Conservation (phyloP, 768 basidiomycete species). For the Mycena galericulata region DNA sequence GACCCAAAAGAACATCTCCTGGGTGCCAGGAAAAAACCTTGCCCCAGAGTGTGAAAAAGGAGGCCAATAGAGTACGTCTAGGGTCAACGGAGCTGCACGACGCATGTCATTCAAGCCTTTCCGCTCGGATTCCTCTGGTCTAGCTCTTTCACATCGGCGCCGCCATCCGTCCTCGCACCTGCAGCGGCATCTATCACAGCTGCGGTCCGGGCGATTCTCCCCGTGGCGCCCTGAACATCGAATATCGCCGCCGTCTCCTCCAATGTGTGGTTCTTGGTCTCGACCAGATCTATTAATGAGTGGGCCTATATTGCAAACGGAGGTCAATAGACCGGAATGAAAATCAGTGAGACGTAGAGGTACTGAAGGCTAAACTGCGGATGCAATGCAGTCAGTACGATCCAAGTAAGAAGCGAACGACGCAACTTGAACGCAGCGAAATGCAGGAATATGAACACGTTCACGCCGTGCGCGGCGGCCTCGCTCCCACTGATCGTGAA, state of each 20-base stretch:
- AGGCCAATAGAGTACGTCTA: too few species aligned
- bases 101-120: too few species aligned
- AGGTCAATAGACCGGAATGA: not conserved
- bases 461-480: conserved; percentile 59
- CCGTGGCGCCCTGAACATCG: conserved; percentile 62
- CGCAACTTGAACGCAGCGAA: conserved; percentile 61
- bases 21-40: too few species aligned
- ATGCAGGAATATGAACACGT: conserved; percentile 71
- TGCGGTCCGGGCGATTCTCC: conserved; percentile 48
- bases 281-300: conserved; percentile 64
- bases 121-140: too few species aligned
- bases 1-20: too few species aligned
- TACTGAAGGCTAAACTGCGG: conserved; percentile 44
- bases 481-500: conserved; percentile 46
- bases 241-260: conserved; percentile 86
- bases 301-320: too few species aligned
- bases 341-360: too few species aligned
- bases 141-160: too few species aligned
- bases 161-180: too few species aligned
- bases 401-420: too few species aligned
- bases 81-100: too few species aligned
- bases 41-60: too few species aligned
- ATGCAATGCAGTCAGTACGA: conserved; percentile 50
- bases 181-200: conserved; percentile 38
- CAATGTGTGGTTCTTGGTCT: conserved; percentile 78